Percentiles rank a stretch among this genome's conserved stretches.
These are phyloP conservation scores for Tylopilus intermedius DNA, from an alignment of 768 basidiomycete species.

Conservation along the genomic window DNA sequence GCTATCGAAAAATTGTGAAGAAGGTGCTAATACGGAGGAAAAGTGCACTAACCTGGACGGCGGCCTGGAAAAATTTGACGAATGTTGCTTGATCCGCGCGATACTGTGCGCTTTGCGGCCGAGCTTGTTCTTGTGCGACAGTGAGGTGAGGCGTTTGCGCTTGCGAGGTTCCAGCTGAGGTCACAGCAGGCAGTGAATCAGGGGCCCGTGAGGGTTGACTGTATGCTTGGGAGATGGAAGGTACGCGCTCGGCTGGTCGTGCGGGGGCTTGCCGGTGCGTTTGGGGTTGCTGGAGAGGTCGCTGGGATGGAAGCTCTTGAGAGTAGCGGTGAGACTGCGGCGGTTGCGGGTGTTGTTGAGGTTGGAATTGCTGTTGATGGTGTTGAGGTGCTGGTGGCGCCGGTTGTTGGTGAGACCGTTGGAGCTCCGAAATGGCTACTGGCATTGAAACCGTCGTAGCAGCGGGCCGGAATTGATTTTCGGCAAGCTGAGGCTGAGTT, in stretches of 20 bases:
- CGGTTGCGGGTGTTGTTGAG: slow-evolving; percentile 1
- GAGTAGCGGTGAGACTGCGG: not conserved
- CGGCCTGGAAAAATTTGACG: slow-evolving; percentile 18
- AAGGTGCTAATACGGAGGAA: not conserved
- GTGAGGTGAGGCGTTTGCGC: not conserved
- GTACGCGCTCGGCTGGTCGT: not conserved
- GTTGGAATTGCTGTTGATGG: not conserved
- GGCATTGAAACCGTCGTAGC: not conserved
- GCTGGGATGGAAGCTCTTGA: not conserved
- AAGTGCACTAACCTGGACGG: slow-evolving; percentile 16
- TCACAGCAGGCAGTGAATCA: not conserved
- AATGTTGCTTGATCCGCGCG: slow-evolving; percentile 15
- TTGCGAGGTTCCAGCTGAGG: not conserved
- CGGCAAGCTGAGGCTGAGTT: not conserved
- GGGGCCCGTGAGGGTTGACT: slow-evolving; percentile 1
- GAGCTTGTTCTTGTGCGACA: slow-evolving; percentile 6
- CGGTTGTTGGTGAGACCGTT: not conserved
- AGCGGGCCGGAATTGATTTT: slow-evolving; percentile 1
- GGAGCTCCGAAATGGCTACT: not conserved
- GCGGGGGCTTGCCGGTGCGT: not conserved
- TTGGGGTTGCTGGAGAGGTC: slow-evolving; percentile 1
- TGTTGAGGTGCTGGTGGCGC: slow-evolving; percentile 3
- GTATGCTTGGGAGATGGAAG: slow-evolving; percentile 2
- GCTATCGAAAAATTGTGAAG: slow-evolving; percentile 11
- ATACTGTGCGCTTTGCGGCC: not conserved